Evolutionary conservation across 345 rosid species (phyloP), one percentile per base, ranked within the genome.

Genomic region (Eucalyptus dawsonii): DNA sequence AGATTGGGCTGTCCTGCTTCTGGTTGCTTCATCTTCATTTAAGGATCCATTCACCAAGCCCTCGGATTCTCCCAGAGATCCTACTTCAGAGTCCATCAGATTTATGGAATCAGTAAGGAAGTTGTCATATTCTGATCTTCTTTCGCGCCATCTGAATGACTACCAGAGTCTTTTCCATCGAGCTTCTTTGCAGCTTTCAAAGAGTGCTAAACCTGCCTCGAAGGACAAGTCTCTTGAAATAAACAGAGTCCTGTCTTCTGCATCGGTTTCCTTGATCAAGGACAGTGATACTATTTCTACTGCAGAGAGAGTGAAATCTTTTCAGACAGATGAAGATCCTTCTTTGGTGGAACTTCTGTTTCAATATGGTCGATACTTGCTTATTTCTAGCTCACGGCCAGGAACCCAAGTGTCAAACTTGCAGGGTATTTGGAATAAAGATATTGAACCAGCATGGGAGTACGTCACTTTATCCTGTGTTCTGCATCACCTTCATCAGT

Each of bases 361-460:
- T 92, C 99, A 97, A 58, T 98, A 92, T 91, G 99, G 99, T 88
- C 91, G 99, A 25, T 98, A 95, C 93, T 92, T 98, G 91, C 99
- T 98, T 80, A 97, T 98, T 89, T 95, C 99, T 90, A 94, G 93
- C 85, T 98, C 99, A 80, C 91, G 97, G 87, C 98, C 99, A 4
- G 98, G 99, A 91, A 95, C 99, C 72, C 99, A 96, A 91, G 97
- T 95, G 87, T 94, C 99, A 67, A 98, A 97, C 91, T 93, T 96
- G 91, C 98, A 97, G 91, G 99, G 99, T 44, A 95, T 98, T 90
- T 98, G 99, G 99, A 98, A 95, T 93, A 93, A 92, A 88, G 95
- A 95, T 93, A 88, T 95, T 31, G 94, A 92, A 50, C 99, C 99
- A 42, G 93, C 93, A 86, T 98, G 99, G 99, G 99, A 98, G 99